Evolutionary conservation across 2,329 filamentous ascomycete genomes (phyloP).

Genomic region (Trichoderma simmonsii): DNA sequence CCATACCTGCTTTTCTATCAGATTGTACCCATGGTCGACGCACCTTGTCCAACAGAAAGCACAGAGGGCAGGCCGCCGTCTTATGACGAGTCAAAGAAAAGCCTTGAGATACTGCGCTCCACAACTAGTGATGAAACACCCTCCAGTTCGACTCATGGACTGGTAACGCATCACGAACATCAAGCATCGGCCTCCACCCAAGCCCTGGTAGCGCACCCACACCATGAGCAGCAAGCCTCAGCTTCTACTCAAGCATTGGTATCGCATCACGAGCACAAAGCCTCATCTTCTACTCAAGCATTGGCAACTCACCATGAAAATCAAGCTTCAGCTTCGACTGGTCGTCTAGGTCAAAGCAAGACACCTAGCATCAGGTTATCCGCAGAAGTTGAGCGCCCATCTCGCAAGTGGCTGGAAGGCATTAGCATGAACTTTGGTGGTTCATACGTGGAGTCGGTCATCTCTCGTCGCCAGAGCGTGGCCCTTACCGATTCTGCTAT

Average conservation of each 20-base stretch:
- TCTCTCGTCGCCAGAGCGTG: slow-evolving; percentile 50
- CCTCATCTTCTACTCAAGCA: background rate
- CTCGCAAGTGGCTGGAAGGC: slow-evolving; percentile 46
- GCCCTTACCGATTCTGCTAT: slow-evolving; percentile 47
- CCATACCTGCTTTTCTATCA: slow-evolving; percentile 96
- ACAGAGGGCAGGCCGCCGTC: slow-evolving; percentile 54
- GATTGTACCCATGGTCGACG: slow-evolving; percentile 79
- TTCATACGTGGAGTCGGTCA: slow-evolving; percentile 33
- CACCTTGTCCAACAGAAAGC: slow-evolving; percentile 47
- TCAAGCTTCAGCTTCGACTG: slow-evolving; percentile 24
- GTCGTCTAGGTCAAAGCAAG: slow-evolving; percentile 31
- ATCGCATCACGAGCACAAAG: background rate
- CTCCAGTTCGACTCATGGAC: slow-evolving; percentile 4
- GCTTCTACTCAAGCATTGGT: slow-evolving; percentile 20
- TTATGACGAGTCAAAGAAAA: slow-evolving; percentile 52
- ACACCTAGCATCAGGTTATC: slow-evolving; percentile 55
- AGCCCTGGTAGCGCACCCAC: background rate
- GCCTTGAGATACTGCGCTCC: slow-evolving; percentile 34
- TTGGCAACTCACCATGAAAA: slow-evolving; percentile 25
- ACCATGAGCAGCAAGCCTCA: slow-evolving; percentile 27
- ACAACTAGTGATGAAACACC: slow-evolving; percentile 20
- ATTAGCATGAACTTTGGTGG: slow-evolving; percentile 25
- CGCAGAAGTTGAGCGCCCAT: slow-evolving; percentile 49
- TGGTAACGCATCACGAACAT: slow-evolving; percentile 25
- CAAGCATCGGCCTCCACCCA: slow-evolving; percentile 23